Conservation (phyloP, 2,329 filamentous ascomycete genomes). For the Mollisia scopiformis region DNA sequence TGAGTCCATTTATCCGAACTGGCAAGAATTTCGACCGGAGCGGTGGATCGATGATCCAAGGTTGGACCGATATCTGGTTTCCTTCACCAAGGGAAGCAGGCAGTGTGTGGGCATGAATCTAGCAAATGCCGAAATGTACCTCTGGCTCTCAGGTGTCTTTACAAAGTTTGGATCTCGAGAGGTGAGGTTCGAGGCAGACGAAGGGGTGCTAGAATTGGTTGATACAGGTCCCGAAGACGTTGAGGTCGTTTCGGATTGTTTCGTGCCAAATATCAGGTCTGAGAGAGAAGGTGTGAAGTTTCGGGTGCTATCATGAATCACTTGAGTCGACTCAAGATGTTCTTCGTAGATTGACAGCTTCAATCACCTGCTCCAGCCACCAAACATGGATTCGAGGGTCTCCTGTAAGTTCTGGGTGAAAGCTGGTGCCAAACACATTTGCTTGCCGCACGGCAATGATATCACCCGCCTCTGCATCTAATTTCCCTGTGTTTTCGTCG, state of each 20-base stretch:
- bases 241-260: conserved; percentile 14
- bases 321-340: conserved; percentile 1
- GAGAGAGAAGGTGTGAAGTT: conserved; percentile 15
- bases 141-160: conserved; percentile 10
- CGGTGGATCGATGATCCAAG: conserved; percentile 11
- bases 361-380: conserved; percentile 79
- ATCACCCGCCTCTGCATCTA: conserved; percentile 57
- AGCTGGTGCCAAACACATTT: conserved; percentile 93
- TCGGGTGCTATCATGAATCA: background rate
- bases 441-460: conserved; percentile 89
- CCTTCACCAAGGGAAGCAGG: conserved; percentile 40
- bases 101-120: conserved; percentile 16
- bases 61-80: conserved; percentile 41
- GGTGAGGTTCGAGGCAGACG: conserved; percentile 2
- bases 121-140: conserved; percentile 18
- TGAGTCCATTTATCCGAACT: conserved; percentile 18
- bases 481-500: conserved; percentile 42
- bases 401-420: conserved; percentile 90
- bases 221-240: conserved; percentile 9
- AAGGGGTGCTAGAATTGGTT: conserved; percentile 10
- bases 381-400: conserved; percentile 89
- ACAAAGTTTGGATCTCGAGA: conserved; percentile 7
- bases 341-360: conserved; percentile 34
- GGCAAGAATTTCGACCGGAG: conserved; percentile 10
- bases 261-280: conserved; percentile 9